Evolutionary conservation across 2,329 filamentous ascomycete genomes (phyloP), one percentile per base, ranked within the genome.

Genomic region (Diplodia mutila): DNA sequence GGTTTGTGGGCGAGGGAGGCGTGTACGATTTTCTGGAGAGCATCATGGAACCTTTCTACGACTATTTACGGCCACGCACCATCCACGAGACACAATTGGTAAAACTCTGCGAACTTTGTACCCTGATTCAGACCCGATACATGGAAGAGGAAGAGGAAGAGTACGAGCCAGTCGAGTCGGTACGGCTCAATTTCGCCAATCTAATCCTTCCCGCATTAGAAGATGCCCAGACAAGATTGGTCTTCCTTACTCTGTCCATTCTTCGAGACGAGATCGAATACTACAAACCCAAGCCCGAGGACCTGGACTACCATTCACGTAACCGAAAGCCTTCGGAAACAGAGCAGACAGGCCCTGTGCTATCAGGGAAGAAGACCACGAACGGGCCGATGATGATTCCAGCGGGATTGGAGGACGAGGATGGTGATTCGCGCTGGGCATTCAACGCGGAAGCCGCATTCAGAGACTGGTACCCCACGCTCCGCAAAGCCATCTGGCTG

Each of bases 11-110:
- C 3, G 85, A 89, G 68, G 85, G 83, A 29, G 86, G 85, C 2
- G 75, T 90, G 7, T 89, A 90, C 72, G 87, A 90, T 68, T 91
- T 89, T 70, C 79, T 91, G 1, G 89, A 91, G 74, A 85, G 87
- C 21, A 81, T 91, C 55, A 89, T 88, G 74, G 89, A 91, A 74
- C 88, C 89, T 2, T 80, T 91, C 32, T 90, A 90, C 72, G 89
- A 91, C 71, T 83, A 90, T 72, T 79, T 91, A 29, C 83, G 87
- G 61, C 89, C 89, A 8, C 83, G 86, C 53, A 89, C 87, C 21
- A 89, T 90, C 68, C 88, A 89, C 69, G 89, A 91, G 74, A 89
- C 85, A 16, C 87, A 89, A 70, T 82, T 91, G 29, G 80, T 89
- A 63, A 89, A 87, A 73, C 82, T 91, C 2, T 90, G 89, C 74